Conservation (phyloP, 768 basidiomycete species). For the Myochromella boudieri region DNA sequence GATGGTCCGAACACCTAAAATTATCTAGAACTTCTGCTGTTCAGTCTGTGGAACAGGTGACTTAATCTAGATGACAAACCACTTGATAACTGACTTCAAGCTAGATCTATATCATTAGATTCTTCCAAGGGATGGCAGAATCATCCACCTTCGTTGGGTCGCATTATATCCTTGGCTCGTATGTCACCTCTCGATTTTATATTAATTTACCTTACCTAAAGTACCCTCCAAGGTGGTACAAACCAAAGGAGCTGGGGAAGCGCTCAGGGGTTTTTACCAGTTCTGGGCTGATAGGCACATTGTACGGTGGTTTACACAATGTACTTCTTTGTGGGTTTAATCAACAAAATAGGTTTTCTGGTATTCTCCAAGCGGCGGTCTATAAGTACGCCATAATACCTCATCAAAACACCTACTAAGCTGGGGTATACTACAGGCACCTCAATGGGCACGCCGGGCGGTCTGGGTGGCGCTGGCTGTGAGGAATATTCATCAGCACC, state of each 20-base stretch:
- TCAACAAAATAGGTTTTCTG: slow-evolving; percentile 50
- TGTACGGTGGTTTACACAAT: no score
- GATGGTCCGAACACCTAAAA: slow-evolving; percentile 1
- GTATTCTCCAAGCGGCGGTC: slow-evolving; percentile 62
- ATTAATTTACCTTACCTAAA: not conserved
- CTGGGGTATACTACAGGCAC: slow-evolving; percentile 34
- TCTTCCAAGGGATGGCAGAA: slow-evolving; percentile 73
- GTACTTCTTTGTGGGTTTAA: slow-evolving; percentile 11
- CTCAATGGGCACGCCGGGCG: slow-evolving; percentile 51
- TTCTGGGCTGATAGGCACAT: slow-evolving; percentile 58
- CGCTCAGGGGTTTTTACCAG: slow-evolving; percentile 72
- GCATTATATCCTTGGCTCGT: slow-evolving; percentile 74
- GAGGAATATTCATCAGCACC: slow-evolving; percentile 16
- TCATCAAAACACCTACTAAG: not conserved
- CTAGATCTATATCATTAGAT: slow-evolving; percentile 68
- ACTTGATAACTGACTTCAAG: not conserved
- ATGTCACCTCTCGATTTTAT: slow-evolving; percentile 18
- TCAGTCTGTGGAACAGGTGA: slow-evolving; percentile 55
- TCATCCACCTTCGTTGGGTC: slow-evolving; percentile 78
- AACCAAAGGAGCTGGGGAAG: slow-evolving; percentile 66
- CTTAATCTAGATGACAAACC: not conserved
- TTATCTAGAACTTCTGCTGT: slow-evolving; percentile 51
- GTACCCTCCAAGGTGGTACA: slow-evolving; percentile 56
- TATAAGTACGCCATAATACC: slow-evolving; percentile 41
- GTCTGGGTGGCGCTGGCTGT: slow-evolving; percentile 73